Conservation (phyloP, 495 filamentous ascomycete species). For the Podospora anserina region DNA sequence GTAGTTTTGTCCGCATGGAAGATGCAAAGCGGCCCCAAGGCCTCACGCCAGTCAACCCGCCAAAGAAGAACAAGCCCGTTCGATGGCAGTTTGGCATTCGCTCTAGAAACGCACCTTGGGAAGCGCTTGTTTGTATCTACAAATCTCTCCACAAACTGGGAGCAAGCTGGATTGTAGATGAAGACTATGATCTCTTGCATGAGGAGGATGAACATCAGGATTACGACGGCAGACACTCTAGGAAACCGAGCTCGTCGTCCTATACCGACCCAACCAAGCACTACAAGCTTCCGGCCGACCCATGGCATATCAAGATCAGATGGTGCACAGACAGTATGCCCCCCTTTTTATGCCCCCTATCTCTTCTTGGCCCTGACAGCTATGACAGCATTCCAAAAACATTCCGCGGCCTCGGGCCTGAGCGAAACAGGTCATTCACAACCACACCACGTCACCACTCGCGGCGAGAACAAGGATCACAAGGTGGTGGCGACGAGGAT, state of each 20-base stretch:
- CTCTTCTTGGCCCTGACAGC: conserved; percentile 20
- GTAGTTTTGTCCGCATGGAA: conserved; percentile 56
- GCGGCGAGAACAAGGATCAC: conserved; percentile 32
- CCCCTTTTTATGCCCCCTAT: conserved; percentile 20
- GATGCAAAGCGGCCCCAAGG: conserved; percentile 63
- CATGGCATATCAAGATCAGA: conserved; percentile 91
- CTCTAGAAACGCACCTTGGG: conserved; percentile 85
- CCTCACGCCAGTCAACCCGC: conserved; percentile 55
- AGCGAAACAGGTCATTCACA: conserved; percentile 34
- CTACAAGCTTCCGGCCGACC: conserved; percentile 83
- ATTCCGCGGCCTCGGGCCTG: conserved; percentile 25
- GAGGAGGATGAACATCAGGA: conserved; percentile 27
- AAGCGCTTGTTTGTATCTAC: conserved; percentile 92
- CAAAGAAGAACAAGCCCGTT: conserved; percentile 65
- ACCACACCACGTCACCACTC: conserved; percentile 37
- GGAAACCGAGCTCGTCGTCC: conserved; percentile 20
- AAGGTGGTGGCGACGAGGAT: conserved; percentile 78
- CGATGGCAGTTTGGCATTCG: conserved; percentile 98
- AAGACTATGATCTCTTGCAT: conserved; percentile 48
- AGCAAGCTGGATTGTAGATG: conserved; percentile 72
- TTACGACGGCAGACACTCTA: conserved; percentile 20
- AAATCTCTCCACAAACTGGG: conserved; percentile 82
- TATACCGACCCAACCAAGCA: conserved; percentile 37
- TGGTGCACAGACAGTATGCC: conserved; percentile 73
- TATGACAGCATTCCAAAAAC: conserved; percentile 37